Evolutionary conservation across 1,139 yeast species (phyloP), one percentile per base, ranked within the genome.

Genomic region (Saccharomyces hybrid): DNA sequence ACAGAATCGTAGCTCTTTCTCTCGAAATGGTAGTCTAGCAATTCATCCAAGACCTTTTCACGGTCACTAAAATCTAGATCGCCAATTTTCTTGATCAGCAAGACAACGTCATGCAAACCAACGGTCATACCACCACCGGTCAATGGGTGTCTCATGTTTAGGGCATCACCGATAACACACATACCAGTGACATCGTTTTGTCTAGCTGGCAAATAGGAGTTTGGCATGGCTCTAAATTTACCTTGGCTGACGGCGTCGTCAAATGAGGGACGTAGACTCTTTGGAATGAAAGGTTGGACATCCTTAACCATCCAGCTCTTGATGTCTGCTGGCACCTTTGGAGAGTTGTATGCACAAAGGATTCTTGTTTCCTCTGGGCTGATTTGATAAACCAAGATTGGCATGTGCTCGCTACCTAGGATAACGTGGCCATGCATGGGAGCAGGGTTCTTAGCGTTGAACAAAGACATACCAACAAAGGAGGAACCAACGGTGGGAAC

Each of bases 51-150:
- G 16, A 91, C 80, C 7, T 72, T 64, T 16, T 73, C 78, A 61
- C 84, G 77, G 67, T 89, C 86, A 28, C 69, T 70, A 49, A 93
- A 77, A 57, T 82, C 84, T 20, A 80, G 78, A 14, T 86, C 83
- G 42, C 71, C 69, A 41, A 70, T 67, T 57, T 51, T 75, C 62
- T 52, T 77, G 68, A 50, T 86, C 82, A 63, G 87, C 74, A 57
- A 86, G 70, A 16, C 89, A 5, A 91, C 93, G 69, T 93, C 99
- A 68, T 84, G 87, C 58, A 95, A 76, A 0, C 97, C 98, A 49
- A 93, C 99, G 11, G 98, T 91, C 99, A 93, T 93, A 57, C 99
- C 99, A 57, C 99, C 99, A 49, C 99, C 99, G 1, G 99, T 93
- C 59, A 93, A 78, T 20, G 99, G 99, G 71, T 93, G 99, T 69